Percentiles rank a stretch among this genome's conserved stretches.
phyloP scores from a whole-genome alignment of 2,329 filamentous ascomycete species.

The Boeremia lycopersici region DNA sequence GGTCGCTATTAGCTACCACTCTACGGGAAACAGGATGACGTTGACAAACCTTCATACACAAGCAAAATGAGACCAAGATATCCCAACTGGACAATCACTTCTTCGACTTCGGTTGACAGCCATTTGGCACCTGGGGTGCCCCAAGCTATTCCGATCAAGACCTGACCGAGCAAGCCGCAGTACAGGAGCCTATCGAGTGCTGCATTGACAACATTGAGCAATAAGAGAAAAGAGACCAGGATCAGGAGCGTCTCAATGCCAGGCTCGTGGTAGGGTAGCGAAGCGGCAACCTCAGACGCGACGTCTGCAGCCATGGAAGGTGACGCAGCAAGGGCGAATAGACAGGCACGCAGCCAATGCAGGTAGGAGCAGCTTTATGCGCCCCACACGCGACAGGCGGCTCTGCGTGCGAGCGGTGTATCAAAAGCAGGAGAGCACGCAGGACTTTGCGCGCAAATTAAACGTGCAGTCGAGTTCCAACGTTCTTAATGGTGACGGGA shows the following conservation, averaged over 20 bases:
- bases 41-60: conserved; percentile 67
- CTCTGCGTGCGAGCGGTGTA: conserved; percentile 5
- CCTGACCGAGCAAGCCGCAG: conserved; percentile 74
- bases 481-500: conserved; percentile 14
- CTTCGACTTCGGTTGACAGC: conserved; percentile 60
- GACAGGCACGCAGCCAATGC: background rate
- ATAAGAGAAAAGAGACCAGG: conserved; percentile 65
- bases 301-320: conserved; percentile 23
- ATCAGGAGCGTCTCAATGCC: conserved; percentile 64
- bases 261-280: conserved; percentile 67
- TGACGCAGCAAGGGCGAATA: conserved; percentile 25
- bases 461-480: background rate
- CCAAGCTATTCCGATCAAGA: conserved; percentile 73
- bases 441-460: background rate
- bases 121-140: conserved; percentile 69
- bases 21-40: background rate
- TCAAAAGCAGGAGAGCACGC: conserved; percentile 6
- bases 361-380: conserved; percentile 12
- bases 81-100: conserved; percentile 67
- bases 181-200: conserved; percentile 66
- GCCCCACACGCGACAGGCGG: conserved; percentile 14
- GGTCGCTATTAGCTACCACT: conserved; percentile 12
- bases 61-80: conserved; percentile 75
- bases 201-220: conserved; percentile 65
- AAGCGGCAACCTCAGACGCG: conserved; percentile 28